Percentiles rank a stretch among this genome's conserved stretches.
These are phyloP conservation scores for Clarireedia sp. DNA, from an alignment of 2,329 filamentous ascomycete species.

Conservation along the genomic window DNA sequence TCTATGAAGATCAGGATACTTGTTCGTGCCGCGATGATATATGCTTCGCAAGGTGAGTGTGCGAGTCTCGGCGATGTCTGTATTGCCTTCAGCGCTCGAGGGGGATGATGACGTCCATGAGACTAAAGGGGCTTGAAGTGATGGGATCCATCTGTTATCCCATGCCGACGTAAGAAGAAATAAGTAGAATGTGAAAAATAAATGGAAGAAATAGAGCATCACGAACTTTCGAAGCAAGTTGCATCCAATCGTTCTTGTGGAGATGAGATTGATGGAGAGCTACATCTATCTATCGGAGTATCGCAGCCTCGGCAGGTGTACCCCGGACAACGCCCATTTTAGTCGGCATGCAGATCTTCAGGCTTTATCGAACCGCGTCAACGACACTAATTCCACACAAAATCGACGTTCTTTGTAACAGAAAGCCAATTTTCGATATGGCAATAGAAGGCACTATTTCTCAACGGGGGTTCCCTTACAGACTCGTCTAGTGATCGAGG, in stretches of 20 bases:
- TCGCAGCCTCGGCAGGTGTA: neutral
- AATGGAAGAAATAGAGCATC: constrained; percentile 5
- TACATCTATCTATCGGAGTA: neutral
- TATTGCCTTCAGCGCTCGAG: neutral
- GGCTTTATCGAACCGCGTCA: no score
- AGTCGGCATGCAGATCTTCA: no score
- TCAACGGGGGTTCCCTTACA: no score
- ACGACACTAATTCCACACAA: no score
- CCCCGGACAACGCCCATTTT: neutral
- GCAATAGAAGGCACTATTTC: no score
- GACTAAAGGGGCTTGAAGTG: neutral
- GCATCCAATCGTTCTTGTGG: neutral
- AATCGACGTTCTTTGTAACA: no score
- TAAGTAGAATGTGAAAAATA: neutral
- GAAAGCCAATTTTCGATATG: no score
- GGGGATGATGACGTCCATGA: constrained; percentile 1
- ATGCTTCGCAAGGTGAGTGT: constrained; percentile 8
- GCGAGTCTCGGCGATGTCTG: neutral
- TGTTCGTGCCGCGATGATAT: constrained; percentile 6
- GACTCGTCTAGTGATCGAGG: no score
- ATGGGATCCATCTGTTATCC: constrained; percentile 4
- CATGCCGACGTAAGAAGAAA: constrained; percentile 1
- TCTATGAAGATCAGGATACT: constrained; percentile 6
- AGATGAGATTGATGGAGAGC: neutral
- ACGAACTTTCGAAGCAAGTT: constrained; percentile 1